phyloP scores from a whole-genome alignment of 371 early-diverging fungal genomes.

The Haplosporangium sp. region DNA sequence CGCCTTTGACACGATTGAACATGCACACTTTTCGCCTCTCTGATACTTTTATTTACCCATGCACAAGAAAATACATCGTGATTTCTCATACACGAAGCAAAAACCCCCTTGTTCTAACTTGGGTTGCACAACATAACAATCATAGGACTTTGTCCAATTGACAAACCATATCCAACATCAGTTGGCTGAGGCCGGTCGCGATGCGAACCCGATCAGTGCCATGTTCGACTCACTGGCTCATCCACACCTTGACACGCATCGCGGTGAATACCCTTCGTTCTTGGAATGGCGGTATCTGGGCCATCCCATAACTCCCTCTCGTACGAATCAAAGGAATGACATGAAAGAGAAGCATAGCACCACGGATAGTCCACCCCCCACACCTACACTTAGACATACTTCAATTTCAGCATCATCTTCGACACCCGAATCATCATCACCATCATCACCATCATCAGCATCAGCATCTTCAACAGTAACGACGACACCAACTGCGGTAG shows the following conservation, averaged over 20 bases:
- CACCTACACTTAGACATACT: conserved; percentile 3
- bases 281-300: conserved; percentile 26
- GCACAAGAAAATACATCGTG: no score
- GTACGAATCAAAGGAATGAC: no score
- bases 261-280: conserved; percentile 51
- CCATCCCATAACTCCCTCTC: neutral
- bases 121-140: no score
- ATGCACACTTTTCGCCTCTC: neutral
- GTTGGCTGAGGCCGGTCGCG: conserved; percentile 50
- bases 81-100: no score
- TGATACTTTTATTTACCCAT: no score
- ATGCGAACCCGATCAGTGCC: conserved; percentile 51
- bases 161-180: conserved; percentile 53
- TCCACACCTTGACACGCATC: conserved; percentile 49
- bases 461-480: no score
- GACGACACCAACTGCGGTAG: neutral
- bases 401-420: neutral
- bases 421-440: neutral
- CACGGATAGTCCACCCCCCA: conserved; percentile 15
- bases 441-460: neutral
- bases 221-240: conserved; percentile 54
- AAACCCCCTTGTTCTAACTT: no score
- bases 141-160: conserved; percentile 42
- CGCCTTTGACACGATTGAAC: no score
- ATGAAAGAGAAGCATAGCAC: neutral